phyloP scores from a whole-genome alignment of 2,329 filamentous ascomycete species.

The Ceratocystis colombiana region DNA sequence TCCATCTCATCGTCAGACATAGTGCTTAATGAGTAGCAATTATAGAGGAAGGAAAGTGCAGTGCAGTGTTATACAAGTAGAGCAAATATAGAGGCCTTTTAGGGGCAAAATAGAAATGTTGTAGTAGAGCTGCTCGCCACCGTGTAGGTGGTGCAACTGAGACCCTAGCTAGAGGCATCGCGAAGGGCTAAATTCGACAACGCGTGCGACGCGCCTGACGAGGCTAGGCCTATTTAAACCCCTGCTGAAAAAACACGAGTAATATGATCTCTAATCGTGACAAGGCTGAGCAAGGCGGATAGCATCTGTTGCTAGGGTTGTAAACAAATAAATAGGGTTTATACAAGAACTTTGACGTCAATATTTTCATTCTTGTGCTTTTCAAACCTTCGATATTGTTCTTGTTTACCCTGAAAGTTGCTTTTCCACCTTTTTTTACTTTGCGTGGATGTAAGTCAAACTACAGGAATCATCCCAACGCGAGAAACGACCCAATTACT shows the following conservation, averaged over 20 bases:
- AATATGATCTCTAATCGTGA: neutral
- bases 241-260: neutral
- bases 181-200: neutral
- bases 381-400: neutral
- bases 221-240: slow-evolving; percentile 16
- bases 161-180: neutral
- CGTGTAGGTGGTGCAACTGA: neutral
- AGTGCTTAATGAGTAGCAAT: slow-evolving; percentile 24
- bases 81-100: neutral
- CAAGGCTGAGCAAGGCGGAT: neutral
- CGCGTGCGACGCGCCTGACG: slow-evolving; percentile 18
- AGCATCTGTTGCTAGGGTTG: neutral
- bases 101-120: neutral
- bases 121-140: neutral
- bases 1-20: slow-evolving; percentile 59
- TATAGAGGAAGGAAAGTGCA: neutral
- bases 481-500: too few species aligned
- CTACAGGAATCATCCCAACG: neutral
- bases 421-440: neutral
- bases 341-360: neutral
- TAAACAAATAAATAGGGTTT: neutral
- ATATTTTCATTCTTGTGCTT: neutral
- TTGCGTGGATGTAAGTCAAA: neutral
- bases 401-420: neutral
- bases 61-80: neutral